A percentile compares a stretch with the other conserved stretches of the same genome.
phyloP scores from a whole-genome alignment of 352 stramenopile genomes.

The Pythium graminicola region DNA sequence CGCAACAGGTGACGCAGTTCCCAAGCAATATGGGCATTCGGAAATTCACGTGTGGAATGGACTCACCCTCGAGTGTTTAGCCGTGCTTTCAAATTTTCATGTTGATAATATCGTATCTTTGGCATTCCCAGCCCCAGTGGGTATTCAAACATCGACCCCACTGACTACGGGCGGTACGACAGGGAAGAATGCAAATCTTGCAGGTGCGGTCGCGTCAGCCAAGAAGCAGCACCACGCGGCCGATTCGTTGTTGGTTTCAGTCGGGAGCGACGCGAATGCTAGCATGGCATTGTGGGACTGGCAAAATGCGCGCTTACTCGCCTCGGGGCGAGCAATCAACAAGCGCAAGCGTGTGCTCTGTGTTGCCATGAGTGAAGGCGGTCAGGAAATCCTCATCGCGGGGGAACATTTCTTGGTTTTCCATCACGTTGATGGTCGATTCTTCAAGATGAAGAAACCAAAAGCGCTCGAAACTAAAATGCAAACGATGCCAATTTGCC shows the following conservation, averaged over 20 bases:
- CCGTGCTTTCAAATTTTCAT: conserved; percentile 60
- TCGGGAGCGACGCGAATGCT: conserved; percentile 49
- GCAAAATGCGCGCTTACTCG: conserved; percentile 50
- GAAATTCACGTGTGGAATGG: conserved; percentile 75
- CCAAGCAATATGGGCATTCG: conserved; percentile 20
- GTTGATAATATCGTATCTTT: conserved; percentile 43
- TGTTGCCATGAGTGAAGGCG: conserved; percentile 63
- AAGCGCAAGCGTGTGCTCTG: conserved; percentile 39
- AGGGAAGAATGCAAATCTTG: conserved; percentile 21
- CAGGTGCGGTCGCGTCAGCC: conserved; percentile 33
- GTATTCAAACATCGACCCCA: conserved; percentile 16
- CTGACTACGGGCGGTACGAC: conserved; percentile 31
- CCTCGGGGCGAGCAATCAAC: conserved; percentile 41
- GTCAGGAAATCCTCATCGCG: conserved; percentile 56
- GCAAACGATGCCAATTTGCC: conserved; percentile 38
- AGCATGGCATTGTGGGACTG: conserved; percentile 83
- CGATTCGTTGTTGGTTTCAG: conserved; percentile 48
- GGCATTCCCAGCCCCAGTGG: conserved; percentile 46
- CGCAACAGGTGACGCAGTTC: conserved; percentile 43
- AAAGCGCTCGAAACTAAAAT: conserved; percentile 34
- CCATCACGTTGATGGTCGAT: conserved; percentile 40
- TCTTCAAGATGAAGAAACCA: conserved; percentile 68
- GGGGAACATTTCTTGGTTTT: conserved; percentile 60
- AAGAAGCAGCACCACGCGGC: conserved; percentile 61
- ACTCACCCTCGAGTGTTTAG: conserved; percentile 57